phyloP scores from a whole-genome alignment of 106 monocot species.

The Narthecium ossifragum region DNA sequence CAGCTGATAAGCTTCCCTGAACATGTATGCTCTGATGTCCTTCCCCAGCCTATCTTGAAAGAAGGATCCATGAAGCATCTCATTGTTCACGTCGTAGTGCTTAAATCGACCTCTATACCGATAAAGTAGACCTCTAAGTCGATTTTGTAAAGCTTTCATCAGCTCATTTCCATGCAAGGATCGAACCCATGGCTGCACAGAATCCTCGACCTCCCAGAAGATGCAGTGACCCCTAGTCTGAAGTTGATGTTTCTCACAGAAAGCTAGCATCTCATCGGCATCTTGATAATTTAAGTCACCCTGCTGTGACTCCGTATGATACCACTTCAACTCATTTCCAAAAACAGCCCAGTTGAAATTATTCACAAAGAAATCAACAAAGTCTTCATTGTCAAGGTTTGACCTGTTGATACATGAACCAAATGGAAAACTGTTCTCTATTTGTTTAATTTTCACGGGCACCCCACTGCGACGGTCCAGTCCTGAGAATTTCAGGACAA shows the following conservation, averaged over 20 bases:
- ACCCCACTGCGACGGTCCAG: constrained; percentile 8
- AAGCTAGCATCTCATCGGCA: constrained; percentile 72
- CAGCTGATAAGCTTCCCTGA: constrained; percentile 53
- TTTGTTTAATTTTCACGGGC: constrained; percentile 57
- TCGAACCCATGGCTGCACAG: constrained; percentile 73
- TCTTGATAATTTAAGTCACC: constrained; percentile 76
- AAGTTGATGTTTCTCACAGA: constrained; percentile 55
- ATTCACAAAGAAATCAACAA: constrained; percentile 78
- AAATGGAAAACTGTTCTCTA: constrained; percentile 75
- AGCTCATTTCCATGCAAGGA: constrained; percentile 54
- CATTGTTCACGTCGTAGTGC: constrained; percentile 94
- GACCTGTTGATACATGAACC: constrained; percentile 69
- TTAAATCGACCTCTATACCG: constrained; percentile 74
- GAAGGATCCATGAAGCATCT: constrained; percentile 97
- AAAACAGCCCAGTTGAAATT: constrained; percentile 99
- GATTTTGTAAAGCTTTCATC: constrained; percentile 49
- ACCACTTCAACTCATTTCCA: constrained; percentile 94
- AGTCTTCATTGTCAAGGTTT: constrained; percentile 82
- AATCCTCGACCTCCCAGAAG: constrained; percentile 88
- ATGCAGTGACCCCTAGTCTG: constrained; percentile 78
- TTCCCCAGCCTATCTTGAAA: constrained; percentile 67
- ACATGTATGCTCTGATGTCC: constrained; percentile 83
- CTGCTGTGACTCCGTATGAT: constrained; percentile 60
- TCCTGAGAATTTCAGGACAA: constrained; percentile 39
- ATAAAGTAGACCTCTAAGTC: constrained; percentile 44